A percentile compares a stretch with the other conserved stretches of the same genome.
phyloP scores from a whole-genome alignment of 2,329 filamentous ascomycete species.

The Chlorencoelia australis region DNA sequence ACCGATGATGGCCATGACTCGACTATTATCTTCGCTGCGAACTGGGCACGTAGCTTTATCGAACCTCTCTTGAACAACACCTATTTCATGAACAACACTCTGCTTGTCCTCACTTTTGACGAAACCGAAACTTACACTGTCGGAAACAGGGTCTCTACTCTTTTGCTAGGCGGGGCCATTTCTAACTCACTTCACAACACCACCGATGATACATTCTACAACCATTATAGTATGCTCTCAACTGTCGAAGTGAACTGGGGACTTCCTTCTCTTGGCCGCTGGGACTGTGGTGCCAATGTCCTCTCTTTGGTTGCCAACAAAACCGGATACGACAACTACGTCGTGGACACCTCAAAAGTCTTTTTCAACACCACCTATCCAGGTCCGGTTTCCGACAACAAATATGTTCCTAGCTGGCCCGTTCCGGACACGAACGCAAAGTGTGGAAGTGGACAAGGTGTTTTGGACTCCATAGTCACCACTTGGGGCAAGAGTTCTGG shows the following conservation, averaged over 20 bases:
- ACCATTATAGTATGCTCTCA: slow-evolving; percentile 32
- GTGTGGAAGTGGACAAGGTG: slow-evolving; percentile 11
- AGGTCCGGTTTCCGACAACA: slow-evolving; percentile 25
- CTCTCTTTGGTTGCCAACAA: slow-evolving; percentile 18
- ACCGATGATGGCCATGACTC: slow-evolving; percentile 53
- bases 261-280: slow-evolving; percentile 31
- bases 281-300: slow-evolving; percentile 28
- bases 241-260: slow-evolving; percentile 32
- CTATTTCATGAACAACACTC: slow-evolving; percentile 41
- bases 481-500: slow-evolving; percentile 12
- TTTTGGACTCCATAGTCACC: slow-evolving; percentile 9
- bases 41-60: slow-evolving; percentile 41
- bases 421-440: slow-evolving; percentile 14
- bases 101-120: slow-evolving; percentile 47
- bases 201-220: slow-evolving; percentile 38
- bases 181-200: slow-evolving; percentile 36
- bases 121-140: slow-evolving; percentile 41
- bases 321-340: slow-evolving; percentile 15
- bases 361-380: slow-evolving; percentile 35
- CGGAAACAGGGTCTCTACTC: slow-evolving; percentile 41
- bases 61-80: slow-evolving; percentile 39
- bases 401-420: slow-evolving; percentile 17
- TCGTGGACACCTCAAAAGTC: slow-evolving; percentile 27
- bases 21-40: slow-evolving; percentile 36
- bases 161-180: slow-evolving; percentile 44